These are phyloP conservation scores for Aurifilum marmelostoma DNA, from an alignment of 2,329 filamentous ascomycete genomes.

Conservation along the genomic window DNA sequence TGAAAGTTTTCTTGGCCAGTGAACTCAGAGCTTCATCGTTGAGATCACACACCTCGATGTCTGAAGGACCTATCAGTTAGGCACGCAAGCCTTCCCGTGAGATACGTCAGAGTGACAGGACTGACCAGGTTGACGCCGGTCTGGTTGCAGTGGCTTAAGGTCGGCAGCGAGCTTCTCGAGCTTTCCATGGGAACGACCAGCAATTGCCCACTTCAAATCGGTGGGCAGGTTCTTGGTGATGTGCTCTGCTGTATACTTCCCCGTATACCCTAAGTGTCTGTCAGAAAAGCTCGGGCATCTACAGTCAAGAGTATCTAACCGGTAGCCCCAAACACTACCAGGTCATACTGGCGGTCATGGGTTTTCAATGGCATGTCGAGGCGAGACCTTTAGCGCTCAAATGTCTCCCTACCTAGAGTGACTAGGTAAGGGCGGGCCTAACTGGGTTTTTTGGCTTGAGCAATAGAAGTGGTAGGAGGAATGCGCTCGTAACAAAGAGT, in stretches of 20 bases:
- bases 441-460: not conserved
- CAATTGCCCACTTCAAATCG: constrained; percentile 83
- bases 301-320: constrained; percentile 41
- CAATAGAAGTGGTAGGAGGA: not conserved
- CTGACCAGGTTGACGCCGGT: constrained; percentile 72
- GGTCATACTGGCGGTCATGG: constrained; percentile 58
- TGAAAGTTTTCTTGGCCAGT: constrained; percentile 59
- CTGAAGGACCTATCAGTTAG: constrained; percentile 36
- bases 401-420: constrained; percentile 3
- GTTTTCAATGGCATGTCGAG: constrained; percentile 50
- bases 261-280: constrained; percentile 73
- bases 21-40: constrained; percentile 49
- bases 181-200: constrained; percentile 79
- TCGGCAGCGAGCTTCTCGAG: constrained; percentile 70
- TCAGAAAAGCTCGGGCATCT: constrained; percentile 17
- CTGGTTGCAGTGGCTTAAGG: constrained; percentile 67
- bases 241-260: constrained; percentile 74
- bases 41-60: constrained; percentile 56
- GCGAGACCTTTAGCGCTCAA: not conserved
- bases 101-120: not conserved
- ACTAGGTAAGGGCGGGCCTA: not conserved
- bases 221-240: constrained; percentile 72
- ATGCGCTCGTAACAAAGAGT: not conserved
- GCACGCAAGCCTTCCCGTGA: not conserved
- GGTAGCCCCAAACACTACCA: constrained; percentile 61